phyloP scores from a whole-genome alignment of 306 rosid species.

The Cucumis cinereus region DNA sequence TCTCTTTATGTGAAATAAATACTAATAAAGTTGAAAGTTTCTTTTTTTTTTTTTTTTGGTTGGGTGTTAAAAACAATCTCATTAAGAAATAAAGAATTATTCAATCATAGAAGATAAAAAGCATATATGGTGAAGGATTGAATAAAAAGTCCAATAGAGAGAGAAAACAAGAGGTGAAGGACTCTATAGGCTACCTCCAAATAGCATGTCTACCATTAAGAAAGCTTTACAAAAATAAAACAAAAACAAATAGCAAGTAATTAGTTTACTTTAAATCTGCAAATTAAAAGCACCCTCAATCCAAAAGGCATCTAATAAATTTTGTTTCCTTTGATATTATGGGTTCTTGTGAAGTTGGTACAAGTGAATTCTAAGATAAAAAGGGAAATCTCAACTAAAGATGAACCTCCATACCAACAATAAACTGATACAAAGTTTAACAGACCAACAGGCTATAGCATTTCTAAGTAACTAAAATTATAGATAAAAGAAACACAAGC shows the following conservation, averaged over 20 bases:
- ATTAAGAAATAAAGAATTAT: neutral
- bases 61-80: neutral
- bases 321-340: neutral
- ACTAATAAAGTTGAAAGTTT: neutral
- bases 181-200: neutral
- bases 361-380: neutral
- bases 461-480: constrained; percentile 3
- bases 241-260: neutral
- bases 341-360: neutral
- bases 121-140: neutral
- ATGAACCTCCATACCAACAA: neutral
- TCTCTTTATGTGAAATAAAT: neutral
- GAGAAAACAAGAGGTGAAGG: neutral
- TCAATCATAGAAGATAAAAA: neutral
- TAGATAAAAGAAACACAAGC: constrained; percentile 4
- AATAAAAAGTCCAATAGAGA: neutral
- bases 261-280: neutral
- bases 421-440: neutral
- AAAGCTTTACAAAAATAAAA: neutral
- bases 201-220: neutral
- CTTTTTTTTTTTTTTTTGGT: neutral
- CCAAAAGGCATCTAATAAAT: neutral
- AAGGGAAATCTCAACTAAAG: neutral
- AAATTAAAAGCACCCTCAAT: neutral
- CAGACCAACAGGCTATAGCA: neutral